Percentiles rank a stretch among this genome's conserved stretches.
Conservation (phyloP, 768 basidiomycete genomes). For the Phaeolepiota aurea region DNA sequence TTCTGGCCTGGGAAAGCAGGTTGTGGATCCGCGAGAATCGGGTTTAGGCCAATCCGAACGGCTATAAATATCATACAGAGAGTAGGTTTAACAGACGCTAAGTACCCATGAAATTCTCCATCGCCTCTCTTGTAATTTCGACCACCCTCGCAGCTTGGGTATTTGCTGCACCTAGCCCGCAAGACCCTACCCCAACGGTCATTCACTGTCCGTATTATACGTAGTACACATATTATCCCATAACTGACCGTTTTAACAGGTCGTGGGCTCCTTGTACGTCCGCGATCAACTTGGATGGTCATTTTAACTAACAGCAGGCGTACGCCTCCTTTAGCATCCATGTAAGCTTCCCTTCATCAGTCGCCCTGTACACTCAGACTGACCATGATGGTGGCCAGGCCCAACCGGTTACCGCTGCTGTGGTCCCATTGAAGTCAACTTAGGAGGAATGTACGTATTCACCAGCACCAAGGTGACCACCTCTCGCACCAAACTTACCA, state of each 20-base stretch:
- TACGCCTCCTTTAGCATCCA: neutral
- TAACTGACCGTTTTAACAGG: neutral
- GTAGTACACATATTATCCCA: neutral
- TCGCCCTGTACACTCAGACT: neutral
- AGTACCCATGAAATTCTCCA: neutral
- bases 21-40: too few relatives aligned
- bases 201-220: neutral
- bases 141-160: neutral
- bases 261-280: neutral
- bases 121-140: neutral
- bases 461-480: neutral
- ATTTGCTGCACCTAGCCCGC: neutral
- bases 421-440: conserved; percentile 1
- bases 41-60: too few relatives aligned
- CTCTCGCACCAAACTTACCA: neutral
- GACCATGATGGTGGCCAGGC: conserved; percentile 1
- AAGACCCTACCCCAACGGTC: neutral
- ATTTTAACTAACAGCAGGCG: too few relatives aligned
- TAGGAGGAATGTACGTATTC: conserved; percentile 1
- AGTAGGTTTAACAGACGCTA: too few relatives aligned
- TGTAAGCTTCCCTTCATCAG: neutral
- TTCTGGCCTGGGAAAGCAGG: too few relatives aligned
- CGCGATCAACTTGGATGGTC: neutral
- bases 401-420: conserved; percentile 1
- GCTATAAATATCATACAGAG: too few relatives aligned